Evolutionary conservation across 169 alveolate genomes (phyloP).

Genomic region (Eimeria praecox): DNA sequence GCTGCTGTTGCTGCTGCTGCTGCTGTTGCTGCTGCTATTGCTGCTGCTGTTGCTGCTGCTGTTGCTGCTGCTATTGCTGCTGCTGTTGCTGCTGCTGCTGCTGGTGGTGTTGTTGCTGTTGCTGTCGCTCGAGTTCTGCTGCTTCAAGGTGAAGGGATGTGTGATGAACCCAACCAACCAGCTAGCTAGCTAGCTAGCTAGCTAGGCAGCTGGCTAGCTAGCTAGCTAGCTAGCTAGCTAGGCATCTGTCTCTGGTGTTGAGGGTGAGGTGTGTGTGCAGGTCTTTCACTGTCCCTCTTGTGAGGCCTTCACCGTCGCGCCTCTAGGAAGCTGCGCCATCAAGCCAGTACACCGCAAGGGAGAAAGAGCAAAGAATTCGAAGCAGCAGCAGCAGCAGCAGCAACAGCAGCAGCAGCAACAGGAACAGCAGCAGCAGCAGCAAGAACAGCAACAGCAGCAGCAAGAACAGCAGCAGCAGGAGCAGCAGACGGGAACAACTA

Average conservation of each 20-base stretch:
- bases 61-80: not conserved
- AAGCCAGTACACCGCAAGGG: not conserved
- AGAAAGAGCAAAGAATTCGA: not conserved
- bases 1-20: not conserved
- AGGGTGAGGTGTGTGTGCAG: not conserved
- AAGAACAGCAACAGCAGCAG: conserved; percentile 3
- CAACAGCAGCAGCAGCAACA: conserved; percentile 6
- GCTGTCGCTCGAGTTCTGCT: not conserved
- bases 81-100: not conserved
- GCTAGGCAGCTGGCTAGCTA: too few relatives aligned
- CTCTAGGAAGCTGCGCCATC: not conserved
- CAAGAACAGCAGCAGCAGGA: not conserved
- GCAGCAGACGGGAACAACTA: not conserved
- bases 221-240: not conserved
- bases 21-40: conserved; percentile 6
- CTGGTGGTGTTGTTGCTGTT: conserved; percentile 13
- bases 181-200: not conserved
- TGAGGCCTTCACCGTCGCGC: conserved; percentile 37
- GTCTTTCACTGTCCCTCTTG: conserved; percentile 34
- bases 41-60: not conserved
- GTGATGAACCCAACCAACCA: not conserved
- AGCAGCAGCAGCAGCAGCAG: conserved; percentile 13
- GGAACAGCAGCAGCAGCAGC: not conserved
- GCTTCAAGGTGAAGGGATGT: not conserved
- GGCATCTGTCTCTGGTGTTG: not conserved